Evolutionary conservation across 441 rosid genomes (phyloP), one percentile per base, ranked within the genome.

Genomic region (Brassica balearica): DNA sequence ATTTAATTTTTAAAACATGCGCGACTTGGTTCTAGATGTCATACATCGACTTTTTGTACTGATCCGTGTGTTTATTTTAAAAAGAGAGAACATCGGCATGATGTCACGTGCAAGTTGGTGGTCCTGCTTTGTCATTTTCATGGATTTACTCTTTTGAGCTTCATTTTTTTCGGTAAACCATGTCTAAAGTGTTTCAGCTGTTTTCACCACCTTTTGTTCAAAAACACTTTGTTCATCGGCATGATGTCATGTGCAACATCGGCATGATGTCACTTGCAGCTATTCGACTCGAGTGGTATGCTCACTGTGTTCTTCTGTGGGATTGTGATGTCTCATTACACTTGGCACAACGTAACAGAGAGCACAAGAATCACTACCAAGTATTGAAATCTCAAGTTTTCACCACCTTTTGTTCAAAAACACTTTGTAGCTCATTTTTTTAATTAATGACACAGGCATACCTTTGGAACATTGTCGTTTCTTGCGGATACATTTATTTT

Each of bases 221-320:
- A 25, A 25, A 25, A 25, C 27, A 25, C 27, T 25, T 25, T 25
- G 27, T 25, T 25, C 27, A 25, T 25, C 27, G 27, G 27, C 27
- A 25, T 25, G 27, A 25, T 25, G 27, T 25, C 27, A 25, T 0
- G 27, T 25, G 27, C 27, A 25, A 25, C 27, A 25, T 25, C 27
- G 27, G 27, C 27, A 25, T 25, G 27, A 25, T 25, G 27, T 25
- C 27, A 25, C 27, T 25, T 84, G 68, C 89, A 90, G 95, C 88
- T 91, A 38, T 91, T 87, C 74, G 70, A 82, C 48, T 83, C 85
- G 78, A 91, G 93, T 41, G 88, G 88, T 78, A 91, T 91, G 41
- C 92, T 91, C 71, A 87, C 91, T 3, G 90, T 91, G 66, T 91
- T 91, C 77, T 91, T 91, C 79, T 91, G 93, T 56, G 93, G 95